Evolutionary conservation across 179 eudicot genomes (phyloP).

Genomic region (Monotropa hypopitys): DNA sequence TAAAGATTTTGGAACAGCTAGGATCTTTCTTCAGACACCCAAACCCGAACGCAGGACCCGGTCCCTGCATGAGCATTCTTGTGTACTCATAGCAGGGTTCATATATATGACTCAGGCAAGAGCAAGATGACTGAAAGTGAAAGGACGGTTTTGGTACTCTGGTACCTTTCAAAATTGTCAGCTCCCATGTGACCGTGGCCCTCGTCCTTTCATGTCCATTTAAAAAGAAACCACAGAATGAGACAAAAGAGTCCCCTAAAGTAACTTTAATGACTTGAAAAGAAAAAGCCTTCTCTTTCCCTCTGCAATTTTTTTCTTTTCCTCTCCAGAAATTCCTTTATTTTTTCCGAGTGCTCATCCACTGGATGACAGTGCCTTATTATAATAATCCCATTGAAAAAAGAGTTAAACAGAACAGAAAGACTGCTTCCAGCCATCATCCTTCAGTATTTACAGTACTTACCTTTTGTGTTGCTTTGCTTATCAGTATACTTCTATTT

Average conservation of each 20-base stretch:
- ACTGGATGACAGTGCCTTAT: slow-evolving; percentile 16
- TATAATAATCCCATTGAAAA: background rate
- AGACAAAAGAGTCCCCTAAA: slow-evolving; percentile 46
- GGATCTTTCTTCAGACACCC: no score
- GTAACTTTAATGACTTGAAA: slow-evolving; percentile 22
- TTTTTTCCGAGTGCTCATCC: background rate
- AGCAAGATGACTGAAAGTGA: slow-evolving; percentile 23
- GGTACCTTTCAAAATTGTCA: slow-evolving; percentile 19
- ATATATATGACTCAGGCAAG: slow-evolving; percentile 3
- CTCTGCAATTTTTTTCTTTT: background rate
- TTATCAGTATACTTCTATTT: slow-evolving; percentile 9
- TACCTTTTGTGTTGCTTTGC: slow-evolving; percentile 16
- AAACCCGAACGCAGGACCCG: no score
- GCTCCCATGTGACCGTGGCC: slow-evolving; percentile 31
- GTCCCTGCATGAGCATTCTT: no score
- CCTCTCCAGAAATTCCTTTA: background rate
- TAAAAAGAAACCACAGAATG: slow-evolving; percentile 41
- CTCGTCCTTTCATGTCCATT: slow-evolving; percentile 35
- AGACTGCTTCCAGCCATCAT: slow-evolving; percentile 20
- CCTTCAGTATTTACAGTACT: slow-evolving; percentile 12
- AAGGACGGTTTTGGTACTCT: slow-evolving; percentile 17
- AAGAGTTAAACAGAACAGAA: slow-evolving; percentile 3
- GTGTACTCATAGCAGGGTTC: background rate
- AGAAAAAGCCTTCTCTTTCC: slow-evolving; percentile 20
- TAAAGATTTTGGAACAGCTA: no score